These are phyloP conservation scores for Xylona heveae DNA, from an alignment of 495 filamentous ascomycete genomes.

Conservation along the genomic window DNA sequence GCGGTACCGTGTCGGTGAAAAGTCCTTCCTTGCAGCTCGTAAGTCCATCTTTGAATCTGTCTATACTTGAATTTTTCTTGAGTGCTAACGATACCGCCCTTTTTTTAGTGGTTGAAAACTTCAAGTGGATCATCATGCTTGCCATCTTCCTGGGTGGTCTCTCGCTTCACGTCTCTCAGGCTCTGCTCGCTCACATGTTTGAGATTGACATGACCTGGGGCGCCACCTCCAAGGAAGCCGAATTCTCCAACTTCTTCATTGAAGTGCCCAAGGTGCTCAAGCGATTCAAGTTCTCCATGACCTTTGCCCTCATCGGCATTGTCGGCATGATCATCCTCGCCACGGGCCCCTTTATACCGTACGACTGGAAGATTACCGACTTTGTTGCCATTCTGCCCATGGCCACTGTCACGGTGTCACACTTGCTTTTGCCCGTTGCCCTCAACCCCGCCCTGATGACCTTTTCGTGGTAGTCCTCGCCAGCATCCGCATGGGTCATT, in stretches of 20 bases:
- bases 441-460: conserved; percentile 67
- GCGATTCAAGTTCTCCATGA: conserved; percentile 58
- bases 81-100: background rate
- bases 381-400: conserved; percentile 69
- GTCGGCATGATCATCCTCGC: conserved; percentile 46
- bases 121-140: conserved; percentile 23
- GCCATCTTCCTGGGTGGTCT: conserved; percentile 27
- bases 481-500: no score
- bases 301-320: conserved; percentile 38
- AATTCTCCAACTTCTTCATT: conserved; percentile 60
- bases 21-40: conserved; percentile 12
- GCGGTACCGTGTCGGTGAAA: conserved; percentile 23
- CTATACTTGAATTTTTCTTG: background rate
- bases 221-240: conserved; percentile 29
- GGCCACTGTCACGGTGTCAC: conserved; percentile 46
- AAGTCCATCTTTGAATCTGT: conserved; percentile 3
- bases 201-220: conserved; percentile 27
- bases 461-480: conserved; percentile 56
- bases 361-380: conserved; percentile 47
- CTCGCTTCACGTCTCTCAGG: conserved; percentile 22
- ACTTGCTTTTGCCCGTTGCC: conserved; percentile 49
- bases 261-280: conserved; percentile 58
- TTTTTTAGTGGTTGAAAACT: conserved; percentile 7
- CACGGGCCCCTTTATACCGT: conserved; percentile 37
- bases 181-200: conserved; percentile 28